Conservation (phyloP, 371 early-diverging fungal genomes). For the Rhizomucor miehei region DNA sequence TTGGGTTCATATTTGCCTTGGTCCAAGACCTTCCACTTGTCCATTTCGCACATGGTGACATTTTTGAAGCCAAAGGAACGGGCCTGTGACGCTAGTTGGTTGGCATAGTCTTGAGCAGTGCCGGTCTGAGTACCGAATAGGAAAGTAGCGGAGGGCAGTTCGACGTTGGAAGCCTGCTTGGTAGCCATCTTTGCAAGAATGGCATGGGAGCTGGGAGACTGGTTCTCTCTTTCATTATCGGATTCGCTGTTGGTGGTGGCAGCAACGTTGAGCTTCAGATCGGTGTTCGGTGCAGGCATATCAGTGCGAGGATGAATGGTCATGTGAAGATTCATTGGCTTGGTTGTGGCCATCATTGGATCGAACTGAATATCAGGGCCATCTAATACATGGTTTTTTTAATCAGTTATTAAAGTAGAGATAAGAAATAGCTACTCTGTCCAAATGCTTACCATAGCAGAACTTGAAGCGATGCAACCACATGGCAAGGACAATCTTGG, state of each 20-base stretch:
- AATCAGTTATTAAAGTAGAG: not conserved
- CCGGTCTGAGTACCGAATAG: conserved; percentile 58
- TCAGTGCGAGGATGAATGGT: conserved; percentile 37
- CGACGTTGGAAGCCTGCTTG: conserved; percentile 1
- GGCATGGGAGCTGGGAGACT: conserved; percentile 1
- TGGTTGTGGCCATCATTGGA: conserved; percentile 33
- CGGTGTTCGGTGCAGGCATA: conserved; percentile 31
- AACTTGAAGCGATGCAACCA: conserved; percentile 40
- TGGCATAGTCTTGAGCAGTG: conserved; percentile 54
- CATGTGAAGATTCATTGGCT: conserved; percentile 35
- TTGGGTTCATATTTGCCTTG: conserved; percentile 27
- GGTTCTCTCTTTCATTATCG: too few relatives aligned
- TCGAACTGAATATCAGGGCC: conserved; percentile 35
- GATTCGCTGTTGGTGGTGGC: not conserved
- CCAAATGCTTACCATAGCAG: conserved; percentile 16
- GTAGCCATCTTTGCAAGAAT: conserved; percentile 5
- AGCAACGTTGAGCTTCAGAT: not conserved
- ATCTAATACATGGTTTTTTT: conserved; percentile 11
- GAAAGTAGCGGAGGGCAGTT: conserved; percentile 43
- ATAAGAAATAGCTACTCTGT: not conserved
- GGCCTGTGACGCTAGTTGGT: conserved; percentile 37
- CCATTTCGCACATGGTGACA: conserved; percentile 30
- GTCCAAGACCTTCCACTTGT: conserved; percentile 44
- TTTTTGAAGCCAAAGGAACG: conserved; percentile 43
- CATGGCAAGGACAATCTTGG: conserved; percentile 55